Conservation (phyloP, 1,284 basidiomycete genomes). For the Sutorius eximius region DNA sequence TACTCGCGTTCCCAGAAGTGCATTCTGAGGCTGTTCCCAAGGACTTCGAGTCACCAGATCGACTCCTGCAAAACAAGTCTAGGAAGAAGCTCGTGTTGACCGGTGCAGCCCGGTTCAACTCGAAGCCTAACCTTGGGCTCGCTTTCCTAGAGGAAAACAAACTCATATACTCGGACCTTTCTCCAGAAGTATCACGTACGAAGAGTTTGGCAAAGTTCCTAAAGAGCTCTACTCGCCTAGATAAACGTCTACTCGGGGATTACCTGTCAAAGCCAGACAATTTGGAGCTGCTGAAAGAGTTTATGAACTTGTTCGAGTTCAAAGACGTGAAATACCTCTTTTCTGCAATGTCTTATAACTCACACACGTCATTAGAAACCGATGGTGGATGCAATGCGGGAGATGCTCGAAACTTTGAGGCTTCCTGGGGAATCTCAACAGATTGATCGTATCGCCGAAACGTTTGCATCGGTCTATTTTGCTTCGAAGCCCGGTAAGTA, state of each 20-base stretch:
- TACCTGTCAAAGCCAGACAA: slow-evolving; percentile 92
- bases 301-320: slow-evolving; percentile 91
- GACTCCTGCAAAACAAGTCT: slow-evolving; percentile 74
- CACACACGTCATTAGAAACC: slow-evolving; percentile 67
- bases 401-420: slow-evolving; percentile 91
- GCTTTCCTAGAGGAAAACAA: slow-evolving; percentile 87
- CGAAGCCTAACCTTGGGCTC: slow-evolving; percentile 94
- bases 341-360: slow-evolving; percentile 10
- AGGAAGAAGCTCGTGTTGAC: slow-evolving; percentile 85
- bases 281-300: slow-evolving; percentile 81
- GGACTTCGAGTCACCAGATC: slow-evolving; percentile 55
- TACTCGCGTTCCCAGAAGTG: not conserved
- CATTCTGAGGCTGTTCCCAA: slow-evolving; percentile 28
- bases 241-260: slow-evolving; percentile 94
- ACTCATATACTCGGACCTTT: slow-evolving; percentile 73
- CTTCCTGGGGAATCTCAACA: slow-evolving; percentile 96
- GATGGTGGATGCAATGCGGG: slow-evolving; percentile 93
- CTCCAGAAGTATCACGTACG: slow-evolving; percentile 53
- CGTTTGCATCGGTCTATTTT: slow-evolving; percentile 91
- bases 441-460: slow-evolving; percentile 92
- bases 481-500: slow-evolving; percentile 72
- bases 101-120: slow-evolving; percentile 88
- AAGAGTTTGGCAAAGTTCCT: slow-evolving; percentile 81
- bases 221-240: slow-evolving; percentile 82
- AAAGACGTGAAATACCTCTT: slow-evolving; percentile 61